These are phyloP conservation scores for Chlorociboria aeruginascens DNA, from an alignment of 495 filamentous ascomycete species.

Conservation along the genomic window DNA sequence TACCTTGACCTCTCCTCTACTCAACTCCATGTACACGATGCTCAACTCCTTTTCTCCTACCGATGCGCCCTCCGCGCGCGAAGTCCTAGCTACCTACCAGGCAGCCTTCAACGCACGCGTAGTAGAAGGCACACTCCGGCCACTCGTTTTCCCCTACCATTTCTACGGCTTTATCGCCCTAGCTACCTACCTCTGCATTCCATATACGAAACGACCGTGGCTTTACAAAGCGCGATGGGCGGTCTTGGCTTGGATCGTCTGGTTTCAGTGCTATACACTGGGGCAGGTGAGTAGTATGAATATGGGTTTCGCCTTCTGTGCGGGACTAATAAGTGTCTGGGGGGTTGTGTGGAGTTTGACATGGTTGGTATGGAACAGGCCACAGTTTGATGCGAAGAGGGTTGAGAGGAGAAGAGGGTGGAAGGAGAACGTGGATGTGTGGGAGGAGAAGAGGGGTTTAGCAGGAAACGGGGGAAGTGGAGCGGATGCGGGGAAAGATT, in stretches of 20 bases:
- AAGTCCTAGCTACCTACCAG: conserved; percentile 9
- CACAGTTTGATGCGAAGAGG: conserved; percentile 54
- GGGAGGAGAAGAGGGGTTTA: conserved; percentile 7
- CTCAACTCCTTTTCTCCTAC: too few relatives aligned
- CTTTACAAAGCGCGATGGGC: conserved; percentile 38
- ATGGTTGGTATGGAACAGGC: conserved; percentile 50
- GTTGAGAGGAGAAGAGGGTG: conserved; percentile 38
- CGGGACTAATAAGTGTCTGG: conserved; percentile 56
- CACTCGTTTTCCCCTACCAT: conserved; percentile 45
- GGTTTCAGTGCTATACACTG: conserved; percentile 30
- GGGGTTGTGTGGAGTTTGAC: conserved; percentile 49
- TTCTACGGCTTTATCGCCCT: conserved; percentile 32
- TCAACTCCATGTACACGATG: too few relatives aligned
- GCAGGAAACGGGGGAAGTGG: not conserved
- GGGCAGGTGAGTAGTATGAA: conserved; percentile 38
- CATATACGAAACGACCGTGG: conserved; percentile 37
- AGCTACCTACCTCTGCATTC: conserved; percentile 43
- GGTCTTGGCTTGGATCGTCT: conserved; percentile 28
- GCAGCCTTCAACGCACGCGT: conserved; percentile 16
- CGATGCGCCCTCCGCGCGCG: conserved; percentile 1
- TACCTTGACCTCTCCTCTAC: too few relatives aligned
- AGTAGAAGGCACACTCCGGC: conserved; percentile 29
- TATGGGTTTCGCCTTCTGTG: conserved; percentile 52
- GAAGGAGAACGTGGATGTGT: conserved; percentile 20
- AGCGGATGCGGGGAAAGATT: too few relatives aligned